These are phyloP conservation scores for Exobasidium rhododendri DNA, from an alignment of 1,284 basidiomycete species.

Conservation along the genomic window DNA sequence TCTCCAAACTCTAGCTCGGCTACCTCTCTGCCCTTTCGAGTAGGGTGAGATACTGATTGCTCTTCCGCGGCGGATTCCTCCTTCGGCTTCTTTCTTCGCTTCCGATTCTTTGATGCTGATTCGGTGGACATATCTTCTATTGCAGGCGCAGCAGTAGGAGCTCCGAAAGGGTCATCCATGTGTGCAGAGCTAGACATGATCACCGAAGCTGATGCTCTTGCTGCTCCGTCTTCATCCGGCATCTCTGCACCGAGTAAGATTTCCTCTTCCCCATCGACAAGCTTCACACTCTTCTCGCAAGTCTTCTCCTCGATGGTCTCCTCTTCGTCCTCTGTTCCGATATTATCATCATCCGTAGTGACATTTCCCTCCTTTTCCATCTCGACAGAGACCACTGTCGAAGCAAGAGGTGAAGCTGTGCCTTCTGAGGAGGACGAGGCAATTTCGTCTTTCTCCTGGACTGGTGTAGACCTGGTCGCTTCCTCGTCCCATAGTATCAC, in stretches of 20 bases:
- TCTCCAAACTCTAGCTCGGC: constrained; percentile 47
- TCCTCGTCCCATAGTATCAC: constrained; percentile 47
- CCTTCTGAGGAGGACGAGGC: background rate
- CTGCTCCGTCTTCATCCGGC: background rate
- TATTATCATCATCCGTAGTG: too few relatives aligned
- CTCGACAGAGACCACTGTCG: constrained; percentile 39
- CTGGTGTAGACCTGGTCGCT: constrained; percentile 8
- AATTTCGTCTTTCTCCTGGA: background rate
- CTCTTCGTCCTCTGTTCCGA: constrained; percentile 14
- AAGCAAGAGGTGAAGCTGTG: constrained; percentile 18
- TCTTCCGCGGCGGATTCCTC: background rate
- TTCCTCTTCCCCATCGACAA: too few relatives aligned
- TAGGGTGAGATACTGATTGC: background rate
- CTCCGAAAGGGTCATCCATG: constrained; percentile 31
- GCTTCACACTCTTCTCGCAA: too few relatives aligned
- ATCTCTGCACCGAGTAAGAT: background rate
- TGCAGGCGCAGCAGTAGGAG: too few relatives aligned
- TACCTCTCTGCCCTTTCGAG: constrained; percentile 27
- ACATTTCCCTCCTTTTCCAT: constrained; percentile 22
- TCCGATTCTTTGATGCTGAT: too few relatives aligned
- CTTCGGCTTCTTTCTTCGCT: background rate
- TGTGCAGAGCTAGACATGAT: constrained; percentile 32
- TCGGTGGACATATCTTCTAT: too few relatives aligned
- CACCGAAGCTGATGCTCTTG: constrained; percentile 5
- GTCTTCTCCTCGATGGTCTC: too few relatives aligned